Percentiles rank a stretch among this genome's conserved stretches.
Conservation (phyloP, 2,329 filamentous ascomycete genomes). For the Coniochaeta hoffmannii region DNA sequence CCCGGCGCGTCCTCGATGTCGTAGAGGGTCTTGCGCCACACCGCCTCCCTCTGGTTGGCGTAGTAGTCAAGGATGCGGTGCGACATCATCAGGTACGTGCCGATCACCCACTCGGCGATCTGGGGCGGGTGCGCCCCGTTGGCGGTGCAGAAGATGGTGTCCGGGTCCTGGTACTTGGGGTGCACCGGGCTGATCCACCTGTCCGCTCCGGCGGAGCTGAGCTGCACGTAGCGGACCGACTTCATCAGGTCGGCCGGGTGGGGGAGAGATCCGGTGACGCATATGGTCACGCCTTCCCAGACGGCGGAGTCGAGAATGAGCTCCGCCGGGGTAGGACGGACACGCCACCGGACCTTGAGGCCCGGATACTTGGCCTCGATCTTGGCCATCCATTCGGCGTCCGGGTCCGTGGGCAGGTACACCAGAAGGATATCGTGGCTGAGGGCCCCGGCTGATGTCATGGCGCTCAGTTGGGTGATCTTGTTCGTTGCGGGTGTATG, state of each 20-base stretch:
- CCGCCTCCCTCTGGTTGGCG: conserved; percentile 11
- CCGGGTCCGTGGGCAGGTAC: conserved; percentile 22
- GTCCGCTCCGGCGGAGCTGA: conserved; percentile 35
- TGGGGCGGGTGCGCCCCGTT: conserved; percentile 34
- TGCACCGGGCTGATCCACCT: conserved; percentile 23
- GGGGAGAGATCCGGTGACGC: conserved; percentile 24
- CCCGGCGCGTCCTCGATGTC: conserved; percentile 22
- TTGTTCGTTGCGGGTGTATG: not conserved
- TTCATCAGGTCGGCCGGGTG: conserved; percentile 22
- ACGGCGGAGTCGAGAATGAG: conserved; percentile 19
- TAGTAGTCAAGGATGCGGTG: conserved; percentile 16
- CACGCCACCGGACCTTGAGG: conserved; percentile 27
- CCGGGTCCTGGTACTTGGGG: conserved; percentile 23
- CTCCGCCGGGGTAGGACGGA: conserved; percentile 11
- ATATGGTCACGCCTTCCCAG: conserved; percentile 33
- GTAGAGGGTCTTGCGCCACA: conserved; percentile 4
- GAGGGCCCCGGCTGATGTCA: conserved; percentile 11
- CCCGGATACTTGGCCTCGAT: conserved; percentile 27
- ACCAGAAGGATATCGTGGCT: conserved; percentile 32
- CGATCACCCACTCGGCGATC: conserved; percentile 24
- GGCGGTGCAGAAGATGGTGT: conserved; percentile 30
- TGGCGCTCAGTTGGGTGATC: not conserved
- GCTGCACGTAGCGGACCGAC: conserved; percentile 35
- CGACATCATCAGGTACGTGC: conserved; percentile 17
- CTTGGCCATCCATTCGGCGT: conserved; percentile 25